Conservation (phyloP, 441 rosid species). For the Arabidopsis hybrid region DNA sequence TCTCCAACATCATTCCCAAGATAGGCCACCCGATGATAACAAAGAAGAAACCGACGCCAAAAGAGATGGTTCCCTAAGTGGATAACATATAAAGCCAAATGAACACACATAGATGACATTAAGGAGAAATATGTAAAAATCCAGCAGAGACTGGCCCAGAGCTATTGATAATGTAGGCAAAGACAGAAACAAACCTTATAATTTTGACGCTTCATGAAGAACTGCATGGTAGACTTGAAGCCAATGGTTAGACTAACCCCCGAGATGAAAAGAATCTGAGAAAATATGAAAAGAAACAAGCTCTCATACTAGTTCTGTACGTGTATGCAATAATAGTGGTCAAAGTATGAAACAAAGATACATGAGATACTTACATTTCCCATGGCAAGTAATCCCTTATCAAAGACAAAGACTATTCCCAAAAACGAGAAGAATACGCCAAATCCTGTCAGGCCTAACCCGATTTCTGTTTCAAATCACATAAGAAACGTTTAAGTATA, state of each 20-base stretch:
- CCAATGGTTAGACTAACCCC: slow-evolving; percentile 97
- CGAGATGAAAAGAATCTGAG: slow-evolving; percentile 81
- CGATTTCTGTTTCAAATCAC: slow-evolving; percentile 62
- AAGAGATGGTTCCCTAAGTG: slow-evolving; percentile 88
- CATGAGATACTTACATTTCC: slow-evolving; percentile 78
- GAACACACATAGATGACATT: background rate
- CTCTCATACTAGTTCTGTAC: slow-evolving; percentile 2
- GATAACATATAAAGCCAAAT: slow-evolving; percentile 29
- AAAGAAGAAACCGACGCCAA: slow-evolving; percentile 88
- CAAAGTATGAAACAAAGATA: background rate
- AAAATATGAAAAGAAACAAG: slow-evolving; percentile 27
- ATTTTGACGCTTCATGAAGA: slow-evolving; percentile 91
- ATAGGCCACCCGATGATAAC: slow-evolving; percentile 93
- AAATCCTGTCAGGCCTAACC: slow-evolving; percentile 92
- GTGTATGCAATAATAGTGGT: background rate
- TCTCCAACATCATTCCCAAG: slow-evolving; percentile 88
- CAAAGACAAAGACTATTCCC: slow-evolving; percentile 85
- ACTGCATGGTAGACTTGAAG: slow-evolving; percentile 88
- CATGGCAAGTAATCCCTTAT: slow-evolving; percentile 97
- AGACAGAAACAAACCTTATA: slow-evolving; percentile 62
- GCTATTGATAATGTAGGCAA: slow-evolving; percentile 21
- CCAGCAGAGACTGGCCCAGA: slow-evolving; percentile 14
- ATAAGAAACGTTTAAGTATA: slow-evolving; percentile 10
- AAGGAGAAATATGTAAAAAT: slow-evolving; percentile 1
- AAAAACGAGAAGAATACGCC: slow-evolving; percentile 92